Percentiles rank a stretch among this genome's conserved stretches.
Conservation (phyloP, 2,329 filamentous ascomycete genomes). For the Nemania abortiva region DNA sequence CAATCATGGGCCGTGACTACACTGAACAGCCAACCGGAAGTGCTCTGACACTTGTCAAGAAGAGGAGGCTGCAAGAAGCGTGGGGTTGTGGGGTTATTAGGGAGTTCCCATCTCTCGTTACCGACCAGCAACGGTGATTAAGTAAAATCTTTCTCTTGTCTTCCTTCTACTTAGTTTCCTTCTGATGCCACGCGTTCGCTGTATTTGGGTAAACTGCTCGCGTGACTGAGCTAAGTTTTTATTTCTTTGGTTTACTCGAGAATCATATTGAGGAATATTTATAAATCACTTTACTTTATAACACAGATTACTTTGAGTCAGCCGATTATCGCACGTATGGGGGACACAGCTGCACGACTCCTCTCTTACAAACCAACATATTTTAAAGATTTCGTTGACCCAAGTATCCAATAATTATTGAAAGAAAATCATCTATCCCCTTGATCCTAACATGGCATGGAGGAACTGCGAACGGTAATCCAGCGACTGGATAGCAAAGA, state of each 20-base stretch:
- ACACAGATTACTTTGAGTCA: not conserved
- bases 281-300: not conserved
- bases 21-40: slow-evolving; percentile 44
- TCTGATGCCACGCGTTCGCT: not conserved
- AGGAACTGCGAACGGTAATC: slow-evolving; percentile 12
- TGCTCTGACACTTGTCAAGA: slow-evolving; percentile 45
- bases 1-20: slow-evolving; percentile 31
- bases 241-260: not conserved
- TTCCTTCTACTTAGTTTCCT: not conserved
- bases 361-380: slow-evolving; percentile 9
- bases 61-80: slow-evolving; percentile 39
- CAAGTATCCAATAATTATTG: not conserved
- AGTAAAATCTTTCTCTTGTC: slow-evolving; percentile 15
- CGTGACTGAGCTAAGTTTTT: not conserved
- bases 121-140: slow-evolving; percentile 3
- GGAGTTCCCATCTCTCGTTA: slow-evolving; percentile 22
- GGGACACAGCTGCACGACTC: not conserved
- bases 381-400: not conserved
- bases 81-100: slow-evolving; percentile 47
- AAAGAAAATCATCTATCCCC: slow-evolving; percentile 22
- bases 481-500: slow-evolving; percentile 25
- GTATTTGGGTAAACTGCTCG: not conserved
- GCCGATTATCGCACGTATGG: not conserved
- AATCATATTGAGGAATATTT: not conserved
- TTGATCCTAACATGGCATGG: slow-evolving; percentile 7